Conservation (phyloP, 768 basidiomycete genomes). For the Tylopilus rubrobrunneus region DNA sequence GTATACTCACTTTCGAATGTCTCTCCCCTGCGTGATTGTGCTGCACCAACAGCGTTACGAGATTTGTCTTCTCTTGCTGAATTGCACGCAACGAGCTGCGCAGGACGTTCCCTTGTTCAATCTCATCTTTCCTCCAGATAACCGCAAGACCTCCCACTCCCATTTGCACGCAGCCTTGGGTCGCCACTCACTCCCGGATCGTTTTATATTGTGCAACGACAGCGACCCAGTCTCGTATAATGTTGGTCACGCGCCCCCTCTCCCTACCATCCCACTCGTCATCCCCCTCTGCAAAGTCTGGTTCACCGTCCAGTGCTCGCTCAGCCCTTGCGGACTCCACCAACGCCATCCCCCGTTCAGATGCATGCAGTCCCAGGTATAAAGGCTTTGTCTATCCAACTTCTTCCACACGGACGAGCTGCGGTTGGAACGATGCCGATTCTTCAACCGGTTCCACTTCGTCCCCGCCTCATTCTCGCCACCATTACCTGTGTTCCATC, state of each 20-base stretch:
- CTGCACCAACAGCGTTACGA: not conserved
- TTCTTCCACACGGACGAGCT: constrained; percentile 16
- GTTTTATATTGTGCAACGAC: constrained; percentile 9
- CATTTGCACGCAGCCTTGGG: constrained; percentile 9
- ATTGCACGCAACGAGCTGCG: constrained; percentile 22
- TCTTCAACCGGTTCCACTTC: not conserved
- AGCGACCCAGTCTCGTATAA: constrained; percentile 6
- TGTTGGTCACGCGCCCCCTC: constrained; percentile 16
- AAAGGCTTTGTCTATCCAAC: constrained; percentile 16
- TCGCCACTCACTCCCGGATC: constrained; percentile 6
- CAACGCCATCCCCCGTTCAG: constrained; percentile 13
- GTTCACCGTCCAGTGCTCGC: constrained; percentile 8
- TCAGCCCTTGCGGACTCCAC: constrained; percentile 25
- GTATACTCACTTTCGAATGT: too few relatives aligned
- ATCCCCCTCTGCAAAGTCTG: not conserved
- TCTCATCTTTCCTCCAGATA: constrained; percentile 18
- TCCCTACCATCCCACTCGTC: constrained; percentile 1
- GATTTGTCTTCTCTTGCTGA: constrained; percentile 4
- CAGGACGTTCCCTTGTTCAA: constrained; percentile 27
- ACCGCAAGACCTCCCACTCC: constrained; percentile 20
- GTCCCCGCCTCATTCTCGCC: constrained; percentile 3
- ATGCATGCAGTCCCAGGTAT: not conserved
- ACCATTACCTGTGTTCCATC: constrained; percentile 2
- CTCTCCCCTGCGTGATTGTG: too few relatives aligned
- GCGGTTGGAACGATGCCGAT: constrained; percentile 9